phyloP scores from a whole-genome alignment of 208 protist genomes.

The Crithidia bombi region DNA sequence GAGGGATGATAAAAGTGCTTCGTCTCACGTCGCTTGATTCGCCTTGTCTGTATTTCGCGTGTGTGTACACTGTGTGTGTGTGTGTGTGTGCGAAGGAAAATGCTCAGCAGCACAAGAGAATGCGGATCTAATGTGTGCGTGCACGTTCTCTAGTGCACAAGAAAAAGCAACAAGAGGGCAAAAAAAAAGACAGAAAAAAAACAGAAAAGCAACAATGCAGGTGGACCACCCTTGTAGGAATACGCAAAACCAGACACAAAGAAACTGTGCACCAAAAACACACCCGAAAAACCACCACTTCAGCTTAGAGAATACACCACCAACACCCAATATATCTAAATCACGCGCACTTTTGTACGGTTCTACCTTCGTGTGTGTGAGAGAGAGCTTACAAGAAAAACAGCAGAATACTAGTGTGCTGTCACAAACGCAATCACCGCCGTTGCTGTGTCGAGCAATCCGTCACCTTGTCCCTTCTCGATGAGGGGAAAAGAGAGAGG shows the following conservation, averaged over 20 bases:
- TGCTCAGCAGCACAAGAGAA: neutral
- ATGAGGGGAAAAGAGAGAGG: too few relatives aligned
- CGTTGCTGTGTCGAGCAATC: neutral
- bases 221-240: neutral
- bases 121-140: neutral
- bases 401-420: neutral
- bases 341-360: too few relatives aligned
- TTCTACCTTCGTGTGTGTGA: too few relatives aligned
- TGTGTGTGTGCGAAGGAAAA: constrained; percentile 1
- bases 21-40: too few relatives aligned
- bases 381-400: too few relatives aligned
- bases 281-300: constrained; percentile 15
- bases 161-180: neutral
- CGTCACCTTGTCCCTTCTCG: neutral
- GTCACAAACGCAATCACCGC: neutral
- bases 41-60: too few relatives aligned
- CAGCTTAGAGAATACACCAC: neutral
- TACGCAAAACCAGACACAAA: constrained; percentile 4
- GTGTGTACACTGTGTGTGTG: too few relatives aligned
- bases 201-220: constrained; percentile 22
- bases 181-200: constrained; percentile 22
- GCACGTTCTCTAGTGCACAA: neutral
- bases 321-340: neutral
- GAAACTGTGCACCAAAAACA: too few relatives aligned
- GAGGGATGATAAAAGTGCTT: too few relatives aligned